Evolutionary conservation across 2,329 filamentous ascomycete genomes (phyloP).

Genomic region (Trichophyton mentagrophytes): DNA sequence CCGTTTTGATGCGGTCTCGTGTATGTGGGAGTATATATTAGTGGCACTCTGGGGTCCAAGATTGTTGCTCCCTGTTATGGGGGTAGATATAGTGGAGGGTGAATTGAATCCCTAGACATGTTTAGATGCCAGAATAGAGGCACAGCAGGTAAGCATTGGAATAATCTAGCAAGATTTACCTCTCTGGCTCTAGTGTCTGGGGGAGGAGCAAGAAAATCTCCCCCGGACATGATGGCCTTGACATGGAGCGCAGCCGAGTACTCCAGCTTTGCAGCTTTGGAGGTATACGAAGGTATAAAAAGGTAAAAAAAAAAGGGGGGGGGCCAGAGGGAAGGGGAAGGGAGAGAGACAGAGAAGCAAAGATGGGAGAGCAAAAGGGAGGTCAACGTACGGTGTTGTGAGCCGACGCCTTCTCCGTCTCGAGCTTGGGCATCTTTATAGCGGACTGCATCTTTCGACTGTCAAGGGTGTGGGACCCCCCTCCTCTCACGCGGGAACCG

Average conservation of each 20-base stretch:
- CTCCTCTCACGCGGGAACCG: not conserved
- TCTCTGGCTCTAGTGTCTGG: not conserved
- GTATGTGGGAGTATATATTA: constrained; percentile 54
- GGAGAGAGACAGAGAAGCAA: not conserved
- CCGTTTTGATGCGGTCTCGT: constrained; percentile 77
- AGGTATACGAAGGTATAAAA: not conserved
- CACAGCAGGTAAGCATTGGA: not conserved
- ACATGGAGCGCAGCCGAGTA: not conserved
- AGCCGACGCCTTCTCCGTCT: not conserved
- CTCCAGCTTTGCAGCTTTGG: not conserved
- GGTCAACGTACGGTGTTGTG: constrained; percentile 1
- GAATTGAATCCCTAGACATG: constrained; percentile 13
- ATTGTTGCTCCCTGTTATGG: constrained; percentile 22
- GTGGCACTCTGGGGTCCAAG: constrained; percentile 39
- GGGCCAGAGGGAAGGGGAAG: not conserved
- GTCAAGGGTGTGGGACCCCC: constrained; percentile 1
- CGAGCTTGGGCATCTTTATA: constrained; percentile 2
- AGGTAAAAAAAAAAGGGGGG: not conserved
- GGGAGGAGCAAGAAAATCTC: not conserved
- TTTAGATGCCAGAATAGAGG: constrained; percentile 8
- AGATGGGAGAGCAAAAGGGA: not conserved
- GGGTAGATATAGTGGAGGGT: constrained; percentile 19
- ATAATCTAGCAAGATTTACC: not conserved
- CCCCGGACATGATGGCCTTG: not conserved
- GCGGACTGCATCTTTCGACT: not conserved